A percentile compares a stretch with the other conserved stretches of the same genome.
phyloP scores from a whole-genome alignment of 2,329 filamentous ascomycete species.

The Exophiala bonariae region DNA sequence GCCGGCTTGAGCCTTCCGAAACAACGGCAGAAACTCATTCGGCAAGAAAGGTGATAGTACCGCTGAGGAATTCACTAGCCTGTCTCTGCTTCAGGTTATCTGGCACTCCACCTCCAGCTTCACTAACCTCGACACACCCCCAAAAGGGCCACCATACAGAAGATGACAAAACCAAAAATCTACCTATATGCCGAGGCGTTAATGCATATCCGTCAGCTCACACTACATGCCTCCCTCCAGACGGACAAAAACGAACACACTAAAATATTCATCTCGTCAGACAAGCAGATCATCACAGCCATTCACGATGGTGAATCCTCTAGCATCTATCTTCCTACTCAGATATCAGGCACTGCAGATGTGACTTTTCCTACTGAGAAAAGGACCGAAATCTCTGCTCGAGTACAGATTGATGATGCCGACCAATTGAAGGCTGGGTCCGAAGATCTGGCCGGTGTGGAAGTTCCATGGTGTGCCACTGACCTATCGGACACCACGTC shows the following conservation, averaged over 20 bases:
- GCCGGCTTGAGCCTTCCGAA: no score
- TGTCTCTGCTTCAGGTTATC: background rate
- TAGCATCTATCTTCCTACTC: conserved; percentile 48
- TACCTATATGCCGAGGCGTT: conserved; percentile 61
- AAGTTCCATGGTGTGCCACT: conserved; percentile 30
- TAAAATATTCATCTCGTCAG: conserved; percentile 43
- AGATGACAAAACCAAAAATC: conserved; percentile 24
- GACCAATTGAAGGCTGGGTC: conserved; percentile 17
- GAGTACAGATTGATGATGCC: conserved; percentile 51
- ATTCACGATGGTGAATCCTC: conserved; percentile 47
- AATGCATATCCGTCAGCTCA: conserved; percentile 61
- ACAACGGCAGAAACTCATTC: background rate
- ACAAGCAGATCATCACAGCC: conserved; percentile 45
- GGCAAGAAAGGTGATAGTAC: background rate
- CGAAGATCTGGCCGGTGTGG: conserved; percentile 14
- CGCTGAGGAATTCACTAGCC: background rate
- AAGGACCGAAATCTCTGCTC: conserved; percentile 52
- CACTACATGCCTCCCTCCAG: conserved; percentile 55
- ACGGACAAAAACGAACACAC: conserved; percentile 45
- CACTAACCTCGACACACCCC: background rate
- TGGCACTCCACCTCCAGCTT: background rate
- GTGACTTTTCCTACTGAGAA: conserved; percentile 49
- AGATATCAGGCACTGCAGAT: conserved; percentile 45
- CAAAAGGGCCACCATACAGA: background rate
- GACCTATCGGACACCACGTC: conserved; percentile 41